phyloP scores from a whole-genome alignment of 371 early-diverging fungal species.

The Chytridiales sp. region DNA sequence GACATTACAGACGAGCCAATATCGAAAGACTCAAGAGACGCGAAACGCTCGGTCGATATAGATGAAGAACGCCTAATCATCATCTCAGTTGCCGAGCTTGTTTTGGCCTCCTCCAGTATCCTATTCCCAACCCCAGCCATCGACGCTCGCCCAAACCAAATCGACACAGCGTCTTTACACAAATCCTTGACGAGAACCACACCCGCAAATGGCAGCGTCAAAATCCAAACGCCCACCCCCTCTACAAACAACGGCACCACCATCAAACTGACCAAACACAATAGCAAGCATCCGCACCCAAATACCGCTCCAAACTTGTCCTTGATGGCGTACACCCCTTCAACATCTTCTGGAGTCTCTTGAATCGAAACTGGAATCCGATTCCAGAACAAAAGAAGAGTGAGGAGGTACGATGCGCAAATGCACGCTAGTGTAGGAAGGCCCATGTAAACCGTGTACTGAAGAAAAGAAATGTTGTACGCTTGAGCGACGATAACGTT shows the following conservation, averaged over 20 bases:
- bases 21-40: no score
- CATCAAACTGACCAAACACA: conserved; percentile 34
- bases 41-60: no score
- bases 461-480: conserved; percentile 65
- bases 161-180: no score
- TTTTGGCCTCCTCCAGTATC: no score
- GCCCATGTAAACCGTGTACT: conserved; percentile 78
- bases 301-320: conserved; percentile 33
- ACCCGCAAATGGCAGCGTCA: conserved; percentile 41
- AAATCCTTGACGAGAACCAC: conserved; percentile 32
- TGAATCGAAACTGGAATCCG: conserved; percentile 15
- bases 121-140: no score
- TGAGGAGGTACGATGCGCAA: no score
- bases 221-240: conserved; percentile 32
- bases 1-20: no score
- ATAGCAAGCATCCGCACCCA: conserved; percentile 22
- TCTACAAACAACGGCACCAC: conserved; percentile 28
- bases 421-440: conserved; percentile 68
- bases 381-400: no score
- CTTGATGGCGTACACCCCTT: conserved; percentile 10
- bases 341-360: conserved; percentile 8
- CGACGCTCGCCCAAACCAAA: no score
- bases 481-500: conserved; percentile 83
- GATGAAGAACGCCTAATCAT: no score
- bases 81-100: no score